Percentiles rank a stretch among this genome's conserved stretches.
Conservation (phyloP, 495 filamentous ascomycete species). For the Pyrenula massariospora region DNA sequence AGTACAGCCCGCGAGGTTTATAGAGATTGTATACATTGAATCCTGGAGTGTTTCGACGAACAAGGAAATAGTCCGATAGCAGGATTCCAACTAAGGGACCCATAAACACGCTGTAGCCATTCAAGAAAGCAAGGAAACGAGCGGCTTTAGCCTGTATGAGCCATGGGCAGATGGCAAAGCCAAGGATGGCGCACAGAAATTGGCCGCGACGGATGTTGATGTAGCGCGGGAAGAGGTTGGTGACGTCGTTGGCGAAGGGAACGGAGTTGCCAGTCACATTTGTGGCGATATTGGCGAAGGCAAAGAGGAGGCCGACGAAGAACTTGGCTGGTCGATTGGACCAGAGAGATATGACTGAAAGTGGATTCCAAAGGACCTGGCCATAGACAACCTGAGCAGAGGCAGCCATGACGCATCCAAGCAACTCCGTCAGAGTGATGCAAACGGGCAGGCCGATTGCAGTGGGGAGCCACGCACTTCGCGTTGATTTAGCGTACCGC, state of each 20-base stretch:
- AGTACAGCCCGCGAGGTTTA: constrained; percentile 26
- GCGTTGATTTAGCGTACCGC: constrained; percentile 31
- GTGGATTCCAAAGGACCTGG: constrained; percentile 33
- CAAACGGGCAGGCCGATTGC: constrained; percentile 33
- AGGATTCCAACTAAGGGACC: constrained; percentile 59
- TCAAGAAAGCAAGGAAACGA: constrained; percentile 50
- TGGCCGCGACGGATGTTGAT: constrained; percentile 55
- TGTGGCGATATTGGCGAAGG: constrained; percentile 33
- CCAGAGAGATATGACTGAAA: constrained; percentile 28
- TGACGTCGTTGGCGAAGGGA: constrained; percentile 53
- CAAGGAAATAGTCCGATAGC: constrained; percentile 54
- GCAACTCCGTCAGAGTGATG: constrained; percentile 39
- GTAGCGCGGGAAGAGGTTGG: constrained; percentile 42
- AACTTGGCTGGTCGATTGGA: constrained; percentile 40
- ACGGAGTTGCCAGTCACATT: constrained; percentile 59
- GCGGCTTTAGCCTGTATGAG: constrained; percentile 48
- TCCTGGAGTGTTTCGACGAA: constrained; percentile 35
- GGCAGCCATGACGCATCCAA: constrained; percentile 33
- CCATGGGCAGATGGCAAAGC: constrained; percentile 53
- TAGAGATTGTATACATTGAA: constrained; percentile 47
- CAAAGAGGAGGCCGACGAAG: constrained; percentile 40
- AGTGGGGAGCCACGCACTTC: constrained; percentile 34
- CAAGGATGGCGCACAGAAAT: constrained; percentile 44
- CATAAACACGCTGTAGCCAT: constrained; percentile 54
- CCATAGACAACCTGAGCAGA: constrained; percentile 30